phyloP scores from a whole-genome alignment of 176 grass and related monocot genomes.

The Echinochloa phyllopogon region DNA sequence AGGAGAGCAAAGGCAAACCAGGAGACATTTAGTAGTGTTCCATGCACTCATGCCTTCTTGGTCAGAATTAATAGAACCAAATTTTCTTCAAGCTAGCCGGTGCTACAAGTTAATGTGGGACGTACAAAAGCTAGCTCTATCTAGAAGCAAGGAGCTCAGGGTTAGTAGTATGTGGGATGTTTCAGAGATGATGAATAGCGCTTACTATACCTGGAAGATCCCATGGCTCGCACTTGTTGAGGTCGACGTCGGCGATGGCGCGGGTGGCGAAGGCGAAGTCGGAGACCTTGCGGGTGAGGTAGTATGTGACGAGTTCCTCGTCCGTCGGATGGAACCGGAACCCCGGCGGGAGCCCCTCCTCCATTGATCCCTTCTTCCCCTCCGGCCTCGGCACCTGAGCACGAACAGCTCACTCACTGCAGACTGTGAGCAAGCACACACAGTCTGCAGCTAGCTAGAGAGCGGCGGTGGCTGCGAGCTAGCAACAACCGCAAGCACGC shows the following conservation, averaged over 20 bases:
- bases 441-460: slow-evolving; percentile 11
- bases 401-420: not conserved
- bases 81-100: not conserved
- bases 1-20: no score
- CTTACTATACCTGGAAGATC: slow-evolving; percentile 75
- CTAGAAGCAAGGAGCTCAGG: not conserved
- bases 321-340: slow-evolving; percentile 69
- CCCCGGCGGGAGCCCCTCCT: slow-evolving; percentile 56
- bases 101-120: not conserved
- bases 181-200: not conserved
- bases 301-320: slow-evolving; percentile 56
- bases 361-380: slow-evolving; percentile 33
- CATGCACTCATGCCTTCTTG: not conserved
- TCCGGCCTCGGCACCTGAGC: no score
- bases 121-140: not conserved
- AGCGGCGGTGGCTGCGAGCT: slow-evolving; percentile 1
- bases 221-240: slow-evolving; percentile 90
- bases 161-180: not conserved
- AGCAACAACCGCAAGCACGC: not conserved
- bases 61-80: not conserved
- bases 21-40: not conserved
- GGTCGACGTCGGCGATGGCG: slow-evolving; percentile 71
- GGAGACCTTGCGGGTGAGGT: slow-evolving; percentile 62
- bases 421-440: slow-evolving; percentile 30
- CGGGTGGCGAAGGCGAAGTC: slow-evolving; percentile 57